Evolutionary conservation across 176 grass and related monocot genomes (phyloP).

Genomic region (Cenchrus americanus): DNA sequence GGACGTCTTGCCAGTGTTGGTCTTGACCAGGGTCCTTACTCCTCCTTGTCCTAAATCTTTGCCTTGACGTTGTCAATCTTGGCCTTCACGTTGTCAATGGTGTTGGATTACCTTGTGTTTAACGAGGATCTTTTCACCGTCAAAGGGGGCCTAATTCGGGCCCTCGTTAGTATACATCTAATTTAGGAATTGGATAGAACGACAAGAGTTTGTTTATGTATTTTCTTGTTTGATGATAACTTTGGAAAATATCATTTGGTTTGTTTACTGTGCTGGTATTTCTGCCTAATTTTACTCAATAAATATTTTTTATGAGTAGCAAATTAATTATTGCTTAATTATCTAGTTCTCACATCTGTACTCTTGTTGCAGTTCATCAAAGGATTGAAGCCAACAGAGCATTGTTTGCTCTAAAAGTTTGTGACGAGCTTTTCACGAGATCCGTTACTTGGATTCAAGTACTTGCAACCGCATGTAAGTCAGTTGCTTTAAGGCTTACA

Average conservation of each 20-base stretch:
- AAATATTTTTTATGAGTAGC: not conserved
- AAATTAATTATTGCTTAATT: not conserved
- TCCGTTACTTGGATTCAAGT: conserved; percentile 96
- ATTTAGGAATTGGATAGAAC: not conserved
- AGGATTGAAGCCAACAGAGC: conserved; percentile 78
- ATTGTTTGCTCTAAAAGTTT: conserved; percentile 89
- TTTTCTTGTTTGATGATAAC: not conserved
- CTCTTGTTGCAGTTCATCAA: conserved; percentile 66
- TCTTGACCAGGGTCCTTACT: no score
- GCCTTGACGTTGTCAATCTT: no score
- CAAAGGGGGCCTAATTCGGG: no score
- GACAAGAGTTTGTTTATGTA: not conserved
- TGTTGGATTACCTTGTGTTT: no score
- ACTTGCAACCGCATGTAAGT: conserved; percentile 58
- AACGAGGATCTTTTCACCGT: no score
- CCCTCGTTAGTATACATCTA: no score
- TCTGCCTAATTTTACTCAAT: conserved; percentile 6
- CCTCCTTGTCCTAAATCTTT: no score
- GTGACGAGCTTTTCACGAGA: conserved; percentile 93
- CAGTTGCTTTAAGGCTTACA: no score
- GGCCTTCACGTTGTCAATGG: no score
- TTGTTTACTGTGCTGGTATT: not conserved
- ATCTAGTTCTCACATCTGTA: not conserved
- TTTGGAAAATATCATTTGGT: not conserved
- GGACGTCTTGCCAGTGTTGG: no score